Evolutionary conservation across 2,329 filamentous ascomycete species (phyloP), one percentile per base, ranked within the genome.

Genomic region (Sclerotiophoma versabilis): DNA sequence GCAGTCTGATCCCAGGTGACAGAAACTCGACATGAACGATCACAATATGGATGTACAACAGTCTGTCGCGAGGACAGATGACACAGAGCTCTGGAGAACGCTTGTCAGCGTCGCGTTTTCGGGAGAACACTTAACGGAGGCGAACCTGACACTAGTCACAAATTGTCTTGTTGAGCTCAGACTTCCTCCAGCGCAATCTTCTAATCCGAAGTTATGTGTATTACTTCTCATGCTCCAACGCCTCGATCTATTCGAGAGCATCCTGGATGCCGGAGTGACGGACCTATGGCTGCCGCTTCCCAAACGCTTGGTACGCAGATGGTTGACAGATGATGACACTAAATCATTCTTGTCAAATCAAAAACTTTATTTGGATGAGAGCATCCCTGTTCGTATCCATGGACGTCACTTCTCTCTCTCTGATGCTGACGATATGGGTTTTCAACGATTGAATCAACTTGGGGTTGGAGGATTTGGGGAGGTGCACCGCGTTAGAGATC

Each of bases 281-380:
- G 49, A 53, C 19, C 23, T 53, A 5, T 53, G 49, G 49, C 12
- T 48, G 3, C 49, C 43, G 1, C 15, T 47, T 17, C 49, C 29
- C 9, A 47, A 30, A 25, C 42, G 43, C 1, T 8, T 42, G 9
- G 12, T 43, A 4, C 22, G 30, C n/a, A 47, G 14, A 10, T 42
- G n/a, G 30, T 22, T 53, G 12, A 23, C 19, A 4, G 43, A 43
- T 5, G n/a, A 15, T 4, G 36, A 41, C 2, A n/a, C 20, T 2
- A 43, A 15, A 11, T 17, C 3, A 1, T 37, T 53, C 15, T 12
- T 41, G 8, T 15, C 1, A 8, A 3, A 5, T 23, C 49, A 53
- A 12, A 36, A 47, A 2, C 2, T 10, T 1, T 12, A 22, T 20
- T 10, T 46, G 2, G 42, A 41, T 7, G 10, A 42, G 1, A 4